Percentiles rank a stretch among this genome's conserved stretches.
phyloP scores from a whole-genome alignment of 2,329 filamentous ascomycete genomes.

The Pseudocercospora fijiensis region DNA sequence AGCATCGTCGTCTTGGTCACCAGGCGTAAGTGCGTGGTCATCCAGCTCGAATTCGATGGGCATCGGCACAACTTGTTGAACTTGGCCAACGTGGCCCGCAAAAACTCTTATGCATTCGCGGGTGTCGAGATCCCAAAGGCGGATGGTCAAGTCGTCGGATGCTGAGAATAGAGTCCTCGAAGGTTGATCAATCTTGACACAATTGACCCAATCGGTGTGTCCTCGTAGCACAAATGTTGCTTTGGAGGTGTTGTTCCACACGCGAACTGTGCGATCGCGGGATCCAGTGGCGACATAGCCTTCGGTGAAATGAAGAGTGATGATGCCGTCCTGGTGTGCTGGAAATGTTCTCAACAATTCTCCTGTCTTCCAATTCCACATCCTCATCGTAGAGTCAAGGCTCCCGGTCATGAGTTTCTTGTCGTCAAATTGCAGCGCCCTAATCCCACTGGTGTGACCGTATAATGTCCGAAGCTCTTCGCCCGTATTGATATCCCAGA shows the following conservation, averaged over 20 bases:
- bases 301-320: slow-evolving; percentile 82
- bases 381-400: slow-evolving; percentile 80
- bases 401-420: slow-evolving; percentile 87
- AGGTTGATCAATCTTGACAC: slow-evolving; percentile 77
- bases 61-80: slow-evolving; percentile 84
- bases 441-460: slow-evolving; percentile 80
- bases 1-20: slow-evolving; percentile 54
- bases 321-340: slow-evolving; percentile 77
- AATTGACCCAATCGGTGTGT: slow-evolving; percentile 93
- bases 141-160: slow-evolving; percentile 88
- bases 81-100: slow-evolving; percentile 88
- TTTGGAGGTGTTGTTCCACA: slow-evolving; percentile 73
- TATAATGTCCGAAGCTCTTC: slow-evolving; percentile 79
- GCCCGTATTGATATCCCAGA: slow-evolving; percentile 91
- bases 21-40: slow-evolving; percentile 55
- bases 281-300: slow-evolving; percentile 85
- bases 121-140: slow-evolving; percentile 89
- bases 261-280: slow-evolving; percentile 82
- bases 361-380: slow-evolving; percentile 97
- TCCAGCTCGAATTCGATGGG: slow-evolving; percentile 88
- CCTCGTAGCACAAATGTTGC: slow-evolving; percentile 76
- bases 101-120: slow-evolving; percentile 74
- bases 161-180: slow-evolving; percentile 81
- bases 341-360: slow-evolving; percentile 78
- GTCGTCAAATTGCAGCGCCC: slow-evolving; percentile 90